Conservation (phyloP, 176 grass and related monocot species). For the Triticum dicoccoides region DNA sequence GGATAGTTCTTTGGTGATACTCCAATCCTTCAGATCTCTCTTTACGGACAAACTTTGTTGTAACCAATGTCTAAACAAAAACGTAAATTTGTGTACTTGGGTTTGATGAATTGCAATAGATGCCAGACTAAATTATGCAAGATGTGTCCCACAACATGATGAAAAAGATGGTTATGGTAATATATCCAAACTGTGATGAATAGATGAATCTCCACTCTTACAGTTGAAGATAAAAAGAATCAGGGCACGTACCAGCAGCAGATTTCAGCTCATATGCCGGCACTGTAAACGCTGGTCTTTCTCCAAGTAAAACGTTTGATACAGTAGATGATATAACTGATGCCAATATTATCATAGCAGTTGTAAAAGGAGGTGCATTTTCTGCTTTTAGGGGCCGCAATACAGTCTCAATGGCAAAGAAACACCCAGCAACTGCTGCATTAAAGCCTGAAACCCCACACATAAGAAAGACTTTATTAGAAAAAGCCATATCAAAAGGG, state of each 20-base stretch:
- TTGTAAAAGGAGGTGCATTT: conserved; percentile 97
- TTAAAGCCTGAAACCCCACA: conserved; percentile 76
- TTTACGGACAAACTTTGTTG: not conserved
- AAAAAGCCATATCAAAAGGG: not conserved
- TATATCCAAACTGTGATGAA: not conserved
- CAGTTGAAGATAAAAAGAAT: conserved; percentile 27
- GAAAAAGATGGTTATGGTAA: not conserved
- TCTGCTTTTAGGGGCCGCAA: conserved; percentile 89
- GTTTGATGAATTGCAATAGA: not conserved
- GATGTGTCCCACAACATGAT: not conserved
- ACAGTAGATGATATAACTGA: conserved; percentile 98
- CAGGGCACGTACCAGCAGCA: conserved; percentile 76
- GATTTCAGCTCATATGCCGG: conserved; percentile 95
- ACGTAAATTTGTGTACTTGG: not conserved
- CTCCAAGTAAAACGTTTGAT: conserved; percentile 94
- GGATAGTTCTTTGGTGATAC: too few relatives aligned
- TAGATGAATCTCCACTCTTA: not conserved
- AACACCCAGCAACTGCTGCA: conserved; percentile 94
- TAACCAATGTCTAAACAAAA: not conserved
- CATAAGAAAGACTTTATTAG: conserved; percentile 15
- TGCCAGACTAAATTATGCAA: not conserved
- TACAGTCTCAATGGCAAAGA: conserved; percentile 98
- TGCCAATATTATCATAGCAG: conserved; percentile 95
- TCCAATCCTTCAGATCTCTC: too few relatives aligned
- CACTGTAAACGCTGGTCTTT: conserved; percentile 90